These are phyloP conservation scores for Phytophthora europaea DNA, from an alignment of 352 stramenopile genomes.

Conservation along the genomic window DNA sequence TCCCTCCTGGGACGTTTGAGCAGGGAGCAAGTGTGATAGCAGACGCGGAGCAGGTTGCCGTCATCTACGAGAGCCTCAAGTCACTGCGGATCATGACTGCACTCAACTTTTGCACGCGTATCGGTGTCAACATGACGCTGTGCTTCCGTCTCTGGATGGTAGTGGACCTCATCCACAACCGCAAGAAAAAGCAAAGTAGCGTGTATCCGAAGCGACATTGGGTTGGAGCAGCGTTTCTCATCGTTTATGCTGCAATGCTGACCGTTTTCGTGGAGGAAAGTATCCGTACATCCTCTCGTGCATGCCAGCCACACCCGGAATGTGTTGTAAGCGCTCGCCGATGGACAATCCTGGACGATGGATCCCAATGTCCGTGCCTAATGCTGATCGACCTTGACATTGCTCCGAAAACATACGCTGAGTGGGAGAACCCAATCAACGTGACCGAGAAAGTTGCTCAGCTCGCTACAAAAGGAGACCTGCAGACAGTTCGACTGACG, in stretches of 20 bases:
- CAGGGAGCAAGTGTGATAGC: not conserved
- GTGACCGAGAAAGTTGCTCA: not conserved
- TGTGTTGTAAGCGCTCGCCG: not conserved
- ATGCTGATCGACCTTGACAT: not conserved
- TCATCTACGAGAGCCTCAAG: no score
- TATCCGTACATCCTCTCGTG: no score
- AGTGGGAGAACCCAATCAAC: not conserved
- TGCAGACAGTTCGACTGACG: not conserved
- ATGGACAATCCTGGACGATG: not conserved
- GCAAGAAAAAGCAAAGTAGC: not conserved
- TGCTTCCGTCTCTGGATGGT: not conserved
- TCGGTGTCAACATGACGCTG: not conserved
- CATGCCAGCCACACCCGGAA: not conserved
- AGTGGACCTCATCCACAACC: not conserved
- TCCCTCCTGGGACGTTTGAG: not conserved
- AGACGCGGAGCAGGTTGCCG: no score
- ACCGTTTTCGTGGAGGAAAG: not conserved
- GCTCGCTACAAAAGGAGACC: not conserved
- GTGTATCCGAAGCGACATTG: not conserved
- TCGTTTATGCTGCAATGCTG: not conserved
- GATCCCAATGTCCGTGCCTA: not conserved
- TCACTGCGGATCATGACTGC: no score
- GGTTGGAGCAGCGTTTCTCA: not conserved
- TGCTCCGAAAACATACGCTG: not conserved
- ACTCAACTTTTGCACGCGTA: not conserved